A percentile compares a stretch with the other conserved stretches of the same genome.
Evolutionary conservation across 2,329 filamentous ascomycete species (phyloP).

Genomic region (Elsinoe batatas): DNA sequence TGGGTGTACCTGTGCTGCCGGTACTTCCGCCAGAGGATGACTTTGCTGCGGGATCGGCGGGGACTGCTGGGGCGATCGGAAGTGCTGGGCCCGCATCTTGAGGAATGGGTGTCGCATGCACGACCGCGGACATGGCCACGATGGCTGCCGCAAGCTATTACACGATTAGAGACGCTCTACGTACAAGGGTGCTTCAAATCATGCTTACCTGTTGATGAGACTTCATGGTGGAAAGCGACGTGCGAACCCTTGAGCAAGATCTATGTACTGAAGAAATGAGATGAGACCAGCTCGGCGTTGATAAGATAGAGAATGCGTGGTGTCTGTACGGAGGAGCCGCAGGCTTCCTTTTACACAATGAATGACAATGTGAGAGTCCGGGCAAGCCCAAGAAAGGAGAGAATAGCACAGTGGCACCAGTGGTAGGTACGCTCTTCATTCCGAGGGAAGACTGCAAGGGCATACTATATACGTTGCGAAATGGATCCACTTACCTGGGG

Average conservation of each 20-base stretch:
- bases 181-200: neutral
- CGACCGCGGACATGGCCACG: neutral
- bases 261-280: neutral
- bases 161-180: neutral
- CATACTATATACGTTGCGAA: slow-evolving; percentile 3
- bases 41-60: neutral
- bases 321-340: neutral
- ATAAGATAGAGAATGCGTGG: neutral
- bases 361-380: neutral
- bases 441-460: neutral
- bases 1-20: neutral
- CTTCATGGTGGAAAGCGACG: neutral
- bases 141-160: neutral
- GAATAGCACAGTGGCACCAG: neutral
- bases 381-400: neutral
- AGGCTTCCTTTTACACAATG: neutral
- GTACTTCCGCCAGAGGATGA: neutral
- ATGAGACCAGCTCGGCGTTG: neutral
- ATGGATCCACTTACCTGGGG: neutral
- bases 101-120: neutral
- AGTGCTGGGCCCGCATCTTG: neutral
- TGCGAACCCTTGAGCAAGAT: neutral
- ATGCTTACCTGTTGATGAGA: neutral
- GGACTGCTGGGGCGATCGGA: neutral
- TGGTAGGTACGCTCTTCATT: neutral